phyloP scores from a whole-genome alignment of 371 early-diverging fungal genomes.

The Mortierella sp. region DNA sequence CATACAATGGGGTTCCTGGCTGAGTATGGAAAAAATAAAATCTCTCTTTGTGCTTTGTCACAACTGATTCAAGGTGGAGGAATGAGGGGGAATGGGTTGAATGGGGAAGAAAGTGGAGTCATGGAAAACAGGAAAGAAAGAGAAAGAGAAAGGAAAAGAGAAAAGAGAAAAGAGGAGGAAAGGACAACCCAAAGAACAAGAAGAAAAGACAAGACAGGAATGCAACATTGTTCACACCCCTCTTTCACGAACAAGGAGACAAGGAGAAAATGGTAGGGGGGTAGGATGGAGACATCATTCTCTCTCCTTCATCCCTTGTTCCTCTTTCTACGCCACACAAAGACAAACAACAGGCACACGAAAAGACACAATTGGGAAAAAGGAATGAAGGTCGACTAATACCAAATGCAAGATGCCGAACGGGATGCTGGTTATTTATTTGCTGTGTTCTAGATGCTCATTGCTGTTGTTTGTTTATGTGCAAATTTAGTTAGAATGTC shows the following conservation, averaged over 20 bases:
- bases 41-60: neutral
- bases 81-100: neutral
- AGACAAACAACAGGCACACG: neutral
- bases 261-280: neutral
- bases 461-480: neutral
- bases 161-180: neutral
- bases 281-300: neutral
- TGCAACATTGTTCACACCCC: slow-evolving; percentile 3
- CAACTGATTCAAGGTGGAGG: neutral
- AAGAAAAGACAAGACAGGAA: neutral
- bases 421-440: neutral
- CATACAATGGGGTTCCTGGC: neutral
- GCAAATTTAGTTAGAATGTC: too few species aligned
- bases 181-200: neutral
- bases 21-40: neutral
- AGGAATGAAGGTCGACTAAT: neutral
- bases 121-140: neutral
- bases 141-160: neutral
- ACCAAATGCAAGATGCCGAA: neutral
- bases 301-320: neutral
- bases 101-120: neutral
- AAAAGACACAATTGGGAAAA: neutral
- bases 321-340: neutral
- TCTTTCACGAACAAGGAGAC: neutral
- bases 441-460: neutral